Evolutionary conservation across 805 yeast species (phyloP).

Genomic region (Debaryomyces hansenii): DNA sequence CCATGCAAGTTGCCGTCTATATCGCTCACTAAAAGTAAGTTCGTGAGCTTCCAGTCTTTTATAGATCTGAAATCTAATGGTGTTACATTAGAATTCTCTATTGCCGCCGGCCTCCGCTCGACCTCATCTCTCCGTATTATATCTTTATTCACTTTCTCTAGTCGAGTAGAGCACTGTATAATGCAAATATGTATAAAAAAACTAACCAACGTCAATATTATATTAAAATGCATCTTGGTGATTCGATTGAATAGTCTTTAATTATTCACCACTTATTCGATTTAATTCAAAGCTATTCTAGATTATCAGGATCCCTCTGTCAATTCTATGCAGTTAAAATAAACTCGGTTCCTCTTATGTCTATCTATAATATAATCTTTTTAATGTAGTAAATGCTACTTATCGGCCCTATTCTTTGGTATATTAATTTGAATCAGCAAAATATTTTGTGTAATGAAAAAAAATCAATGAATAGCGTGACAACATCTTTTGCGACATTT

Average conservation of each 20-base stretch:
- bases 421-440: too few relatives aligned
- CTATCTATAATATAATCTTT: too few relatives aligned
- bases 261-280: too few relatives aligned
- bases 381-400: too few relatives aligned
- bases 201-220: not conserved
- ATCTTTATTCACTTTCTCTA: not conserved
- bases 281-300: too few relatives aligned
- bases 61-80: slow-evolving; percentile 43
- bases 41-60: slow-evolving; percentile 51
- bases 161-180: not conserved
- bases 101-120: not conserved
- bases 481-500: not conserved
- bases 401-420: too few relatives aligned
- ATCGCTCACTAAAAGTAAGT: slow-evolving; percentile 69
- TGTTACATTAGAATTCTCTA: slow-evolving; percentile 17
- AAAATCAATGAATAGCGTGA: not conserved
- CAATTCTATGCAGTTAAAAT: too few relatives aligned
- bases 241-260: too few relatives aligned
- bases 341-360: too few relatives aligned
- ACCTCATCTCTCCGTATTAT: not conserved
- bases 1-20: slow-evolving; percentile 89
- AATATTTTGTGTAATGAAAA: not conserved
- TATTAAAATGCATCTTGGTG: not conserved
- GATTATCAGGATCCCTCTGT: too few relatives aligned
- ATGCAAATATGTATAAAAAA: not conserved